Conservation (phyloP, 129 eudicot genomes). For the Daucus carota region DNA sequence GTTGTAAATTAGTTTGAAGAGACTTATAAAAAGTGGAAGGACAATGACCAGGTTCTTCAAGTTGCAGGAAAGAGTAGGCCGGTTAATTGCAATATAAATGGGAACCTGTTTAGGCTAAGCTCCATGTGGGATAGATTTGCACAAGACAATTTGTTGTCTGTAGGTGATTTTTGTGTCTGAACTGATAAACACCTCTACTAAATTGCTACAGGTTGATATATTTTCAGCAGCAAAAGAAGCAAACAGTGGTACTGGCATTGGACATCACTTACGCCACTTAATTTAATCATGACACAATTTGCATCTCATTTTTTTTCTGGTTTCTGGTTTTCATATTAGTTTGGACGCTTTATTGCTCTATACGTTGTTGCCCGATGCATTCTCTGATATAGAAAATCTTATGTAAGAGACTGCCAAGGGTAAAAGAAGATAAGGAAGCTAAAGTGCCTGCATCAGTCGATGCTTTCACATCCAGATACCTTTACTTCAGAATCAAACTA, state of each 20-base stretch:
- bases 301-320: background rate
- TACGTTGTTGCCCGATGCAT: background rate
- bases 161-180: too few species aligned
- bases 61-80: background rate
- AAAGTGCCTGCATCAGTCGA: too few species aligned
- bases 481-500: too few species aligned
- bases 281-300: background rate
- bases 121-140: too few species aligned
- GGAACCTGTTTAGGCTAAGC: background rate
- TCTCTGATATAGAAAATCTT: background rate
- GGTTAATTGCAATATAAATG: background rate
- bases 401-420: background rate
- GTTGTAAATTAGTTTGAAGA: too few species aligned
- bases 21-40: too few species aligned
- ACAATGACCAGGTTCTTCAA: too few species aligned
- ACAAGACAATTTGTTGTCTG: too few species aligned
- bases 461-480: too few species aligned
- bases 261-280: background rate
- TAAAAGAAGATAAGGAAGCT: too few species aligned
- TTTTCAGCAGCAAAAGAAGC: background rate
- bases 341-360: background rate
- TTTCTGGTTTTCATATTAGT: background rate
- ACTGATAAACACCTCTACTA: too few species aligned
- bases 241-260: background rate
- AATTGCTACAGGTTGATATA: background rate